Base-by-base conservation (phyloP, 208 protist genomes). In the Tritrichomonas musculus region DNA sequence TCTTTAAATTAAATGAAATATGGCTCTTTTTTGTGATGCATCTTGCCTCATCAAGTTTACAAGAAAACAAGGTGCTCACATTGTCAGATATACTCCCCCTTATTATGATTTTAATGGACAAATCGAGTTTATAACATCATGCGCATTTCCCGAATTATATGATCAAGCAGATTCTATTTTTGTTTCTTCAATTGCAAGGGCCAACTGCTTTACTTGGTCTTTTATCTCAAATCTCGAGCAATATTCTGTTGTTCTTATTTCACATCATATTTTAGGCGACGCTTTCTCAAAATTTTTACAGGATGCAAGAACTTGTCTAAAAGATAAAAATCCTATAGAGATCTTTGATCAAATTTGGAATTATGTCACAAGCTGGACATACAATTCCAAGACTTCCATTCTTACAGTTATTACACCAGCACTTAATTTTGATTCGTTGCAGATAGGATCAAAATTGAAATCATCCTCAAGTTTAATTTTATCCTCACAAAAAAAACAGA, bases 231-330 rank as follows among this genome's bases (percentile, higher is more conserved):
- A 88, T n/a, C 0, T 57, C 1, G 17, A 53, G 39, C 47, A 53
- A 57, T 88, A 88, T 88, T 88, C 77, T 33, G 57, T 88, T 57
- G 47, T 88, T 60, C 13, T 88, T 20, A 22, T n/a, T 57, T 53
- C 77, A 60, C 77, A 88, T 39, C 47, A 60, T 57, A 57, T 20
- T 88, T 57, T 88, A 33, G 41, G 47, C 33, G 44, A 44, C 25
- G 20, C 57, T 39, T 88, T 88, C 57, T 53, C 57, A 3, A 88
- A 88, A 30, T 88, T 88, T 36, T 57, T 88, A 8, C 44, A 88
- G 57, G 25, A 41, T 9, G 27, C 57, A 50, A 82, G 49, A 82
- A 14, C 33, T 50, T 82, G 33, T 30, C 50, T 82, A 17, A 50
- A 5, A 30, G 41, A 30, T 20, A 39, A 82, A 47, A 5, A 30